phyloP scores from a whole-genome alignment of 495 filamentous ascomycete species.

The Aspergillus cristatus region DNA sequence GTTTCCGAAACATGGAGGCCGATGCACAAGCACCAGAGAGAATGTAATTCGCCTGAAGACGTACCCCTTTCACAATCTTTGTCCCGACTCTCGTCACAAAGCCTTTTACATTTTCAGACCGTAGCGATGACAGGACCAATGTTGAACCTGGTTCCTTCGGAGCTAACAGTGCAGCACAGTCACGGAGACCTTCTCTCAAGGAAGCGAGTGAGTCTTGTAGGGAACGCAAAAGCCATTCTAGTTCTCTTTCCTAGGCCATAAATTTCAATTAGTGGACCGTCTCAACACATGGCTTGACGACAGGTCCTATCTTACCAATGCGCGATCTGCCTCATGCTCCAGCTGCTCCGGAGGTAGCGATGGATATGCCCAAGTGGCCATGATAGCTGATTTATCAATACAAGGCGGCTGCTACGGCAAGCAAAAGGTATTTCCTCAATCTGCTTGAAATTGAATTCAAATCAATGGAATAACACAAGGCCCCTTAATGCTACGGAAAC shows the following conservation, averaged over 20 bases:
- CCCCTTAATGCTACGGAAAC: no score
- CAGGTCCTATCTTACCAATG: conserved; percentile 43
- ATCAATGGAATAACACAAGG: no score
- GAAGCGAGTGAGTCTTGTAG: conserved; percentile 69
- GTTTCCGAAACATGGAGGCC: no score
- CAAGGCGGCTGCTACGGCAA: background rate
- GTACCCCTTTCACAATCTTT: conserved; percentile 65
- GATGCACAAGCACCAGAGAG: no score
- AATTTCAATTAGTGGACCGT: no score
- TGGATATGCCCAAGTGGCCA: conserved; percentile 74
- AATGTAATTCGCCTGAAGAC: conserved; percentile 14
- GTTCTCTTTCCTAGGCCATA: conserved; percentile 54
- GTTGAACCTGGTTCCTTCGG: conserved; percentile 77
- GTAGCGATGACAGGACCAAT: conserved; percentile 75
- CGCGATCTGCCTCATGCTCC: conserved; percentile 56
- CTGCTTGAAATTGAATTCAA: no score
- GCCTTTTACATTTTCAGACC: conserved; percentile 86
- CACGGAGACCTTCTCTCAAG: conserved; percentile 75
- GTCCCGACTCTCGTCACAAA: conserved; percentile 76
- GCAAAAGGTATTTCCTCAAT: no score
- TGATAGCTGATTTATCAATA: conserved; percentile 19
- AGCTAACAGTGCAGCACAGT: conserved; percentile 75
- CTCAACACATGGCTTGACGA: no score
- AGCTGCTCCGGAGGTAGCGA: conserved; percentile 55
- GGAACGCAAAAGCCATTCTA: conserved; percentile 76